These are phyloP conservation scores for Astragalus glycyphyllos DNA, from an alignment of 306 rosid genomes.

Conservation along the genomic window DNA sequence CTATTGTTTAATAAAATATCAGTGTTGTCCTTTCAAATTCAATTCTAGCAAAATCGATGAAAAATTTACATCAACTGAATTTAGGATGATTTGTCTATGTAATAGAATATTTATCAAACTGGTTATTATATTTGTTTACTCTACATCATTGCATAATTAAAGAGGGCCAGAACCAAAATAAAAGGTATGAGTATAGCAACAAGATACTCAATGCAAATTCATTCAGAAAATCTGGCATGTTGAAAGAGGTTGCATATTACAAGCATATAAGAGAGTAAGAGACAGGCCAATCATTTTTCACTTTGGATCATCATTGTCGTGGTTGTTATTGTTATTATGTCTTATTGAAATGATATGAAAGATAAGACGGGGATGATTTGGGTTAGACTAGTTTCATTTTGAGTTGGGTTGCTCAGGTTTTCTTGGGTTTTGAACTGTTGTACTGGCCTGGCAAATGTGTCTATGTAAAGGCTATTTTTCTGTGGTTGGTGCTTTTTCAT, in stretches of 20 bases:
- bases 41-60: background rate
- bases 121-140: background rate
- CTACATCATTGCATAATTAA: background rate
- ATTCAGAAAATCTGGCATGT: background rate
- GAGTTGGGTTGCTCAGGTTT: conserved; percentile 11
- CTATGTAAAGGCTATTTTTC: conserved; percentile 20
- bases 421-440: conserved; percentile 14
- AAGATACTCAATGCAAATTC: conserved; percentile 5
- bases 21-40: background rate
- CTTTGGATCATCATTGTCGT: background rate
- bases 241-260: conserved; percentile 3
- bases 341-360: background rate
- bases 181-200: background rate
- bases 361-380: background rate
- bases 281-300: background rate
- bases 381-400: conserved; percentile 4
- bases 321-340: background rate
- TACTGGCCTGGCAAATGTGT: conserved; percentile 17
- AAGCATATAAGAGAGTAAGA: background rate
- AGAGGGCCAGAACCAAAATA: background rate
- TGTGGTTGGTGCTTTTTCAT: conserved; percentile 3
- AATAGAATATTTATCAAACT: background rate
- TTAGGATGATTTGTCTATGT: background rate
- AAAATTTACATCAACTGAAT: background rate
- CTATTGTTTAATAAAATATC: background rate